phyloP scores from a whole-genome alignment of 768 basidiomycete genomes.

The Naganishia kalamii region DNA sequence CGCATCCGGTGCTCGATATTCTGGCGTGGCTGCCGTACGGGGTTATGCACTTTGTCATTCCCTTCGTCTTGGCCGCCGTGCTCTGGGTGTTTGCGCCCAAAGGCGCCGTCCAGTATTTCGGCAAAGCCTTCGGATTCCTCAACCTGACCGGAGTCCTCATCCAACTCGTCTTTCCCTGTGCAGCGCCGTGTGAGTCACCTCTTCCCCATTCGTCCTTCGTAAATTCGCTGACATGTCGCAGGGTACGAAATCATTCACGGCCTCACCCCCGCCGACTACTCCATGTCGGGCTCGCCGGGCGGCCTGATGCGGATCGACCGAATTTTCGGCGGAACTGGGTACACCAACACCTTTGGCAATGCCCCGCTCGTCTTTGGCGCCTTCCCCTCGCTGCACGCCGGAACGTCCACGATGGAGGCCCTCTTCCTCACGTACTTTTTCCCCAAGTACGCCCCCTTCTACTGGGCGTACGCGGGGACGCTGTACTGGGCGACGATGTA shows the following conservation, averaged over 20 bases:
- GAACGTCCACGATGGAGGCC: slow-evolving; percentile 81
- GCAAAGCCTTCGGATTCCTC: slow-evolving; percentile 82
- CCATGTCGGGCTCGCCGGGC: slow-evolving; percentile 84
- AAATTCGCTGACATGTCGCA: slow-evolving; percentile 24
- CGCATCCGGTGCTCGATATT: slow-evolving; percentile 84
- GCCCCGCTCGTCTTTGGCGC: slow-evolving; percentile 95
- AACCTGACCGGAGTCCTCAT: slow-evolving; percentile 79
- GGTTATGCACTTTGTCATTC: slow-evolving; percentile 79
- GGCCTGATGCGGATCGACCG: slow-evolving; percentile 87
- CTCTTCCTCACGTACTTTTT: slow-evolving; percentile 94
- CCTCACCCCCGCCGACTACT: slow-evolving; percentile 87
- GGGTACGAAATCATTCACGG: slow-evolving; percentile 98
- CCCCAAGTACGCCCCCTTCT: slow-evolving; percentile 59
- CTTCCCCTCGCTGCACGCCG: slow-evolving; percentile 89
- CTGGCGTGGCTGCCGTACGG: slow-evolving; percentile 96
- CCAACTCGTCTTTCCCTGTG: slow-evolving; percentile 84
- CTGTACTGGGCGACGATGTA: slow-evolving; percentile 99
- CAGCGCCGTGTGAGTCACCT: slow-evolving; percentile 61
- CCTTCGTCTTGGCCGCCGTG: slow-evolving; percentile 76
- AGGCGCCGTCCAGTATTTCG: slow-evolving; percentile 75
- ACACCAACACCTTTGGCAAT: slow-evolving; percentile 72
- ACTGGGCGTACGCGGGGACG: slow-evolving; percentile 75
- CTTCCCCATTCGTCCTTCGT: background rate
- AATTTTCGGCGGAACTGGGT: slow-evolving; percentile 68
- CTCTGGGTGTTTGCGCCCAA: slow-evolving; percentile 85